Conservation (phyloP, 208 protist species). For the Dictyostelium gargantuum region DNA sequence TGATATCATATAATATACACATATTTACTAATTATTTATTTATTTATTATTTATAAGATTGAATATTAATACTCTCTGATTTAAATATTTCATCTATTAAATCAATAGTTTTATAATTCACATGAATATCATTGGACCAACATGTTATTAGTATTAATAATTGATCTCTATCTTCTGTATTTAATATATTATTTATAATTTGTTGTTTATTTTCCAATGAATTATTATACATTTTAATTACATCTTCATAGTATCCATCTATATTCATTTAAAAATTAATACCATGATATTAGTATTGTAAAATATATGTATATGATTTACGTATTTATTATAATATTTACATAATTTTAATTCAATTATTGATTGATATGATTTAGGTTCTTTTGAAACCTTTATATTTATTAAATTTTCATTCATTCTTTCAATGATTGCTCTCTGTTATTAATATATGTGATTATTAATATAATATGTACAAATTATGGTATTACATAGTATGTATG, state of each 20-base stretch:
- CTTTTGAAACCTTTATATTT: background rate
- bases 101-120: conserved; percentile 12
- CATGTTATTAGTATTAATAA: background rate
- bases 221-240: conserved; percentile 15
- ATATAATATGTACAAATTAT: too few relatives aligned
- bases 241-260: conserved; percentile 30
- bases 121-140: conserved; percentile 48
- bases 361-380: background rate
- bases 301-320: too few relatives aligned
- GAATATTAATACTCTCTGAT: background rate
- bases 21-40: background rate
- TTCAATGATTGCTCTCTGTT: background rate
- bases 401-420: background rate
- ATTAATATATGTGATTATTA: background rate
- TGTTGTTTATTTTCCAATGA: conserved; percentile 30
- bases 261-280: background rate
- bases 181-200: conserved; percentile 10
- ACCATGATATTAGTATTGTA: too few relatives aligned
- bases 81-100: conserved; percentile 14
- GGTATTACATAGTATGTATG: too few relatives aligned
- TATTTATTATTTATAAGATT: background rate
- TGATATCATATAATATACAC: too few relatives aligned
- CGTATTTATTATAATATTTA: too few relatives aligned
- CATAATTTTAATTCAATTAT: background rate
- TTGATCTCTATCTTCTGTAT: conserved; percentile 15